Conservation (phyloP, 441 rosid genomes). For the Geranium incanum region DNA sequence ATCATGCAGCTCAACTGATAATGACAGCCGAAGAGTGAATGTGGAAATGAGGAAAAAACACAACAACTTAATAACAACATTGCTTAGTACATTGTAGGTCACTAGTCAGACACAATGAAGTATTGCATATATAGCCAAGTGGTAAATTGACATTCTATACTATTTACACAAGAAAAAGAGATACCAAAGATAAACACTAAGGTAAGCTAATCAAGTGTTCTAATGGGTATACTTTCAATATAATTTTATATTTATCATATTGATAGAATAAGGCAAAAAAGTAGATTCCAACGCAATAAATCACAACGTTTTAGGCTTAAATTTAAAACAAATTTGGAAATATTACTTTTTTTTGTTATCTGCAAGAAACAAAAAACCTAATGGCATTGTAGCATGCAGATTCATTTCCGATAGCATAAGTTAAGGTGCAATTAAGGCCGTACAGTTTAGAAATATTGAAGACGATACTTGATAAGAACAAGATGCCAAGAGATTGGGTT, state of each 20-base stretch:
- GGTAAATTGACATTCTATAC: background rate
- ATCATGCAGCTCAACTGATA: background rate
- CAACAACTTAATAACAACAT: background rate
- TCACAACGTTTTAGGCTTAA: background rate
- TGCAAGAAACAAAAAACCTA: background rate
- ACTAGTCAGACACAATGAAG: background rate
- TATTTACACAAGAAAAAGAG: background rate
- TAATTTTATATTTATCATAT: background rate
- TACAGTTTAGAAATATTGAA: background rate
- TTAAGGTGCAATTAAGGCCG: background rate
- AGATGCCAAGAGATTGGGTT: background rate
- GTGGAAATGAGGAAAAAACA: background rate
- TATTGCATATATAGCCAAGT: background rate
- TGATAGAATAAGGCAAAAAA: background rate
- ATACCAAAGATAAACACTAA: background rate
- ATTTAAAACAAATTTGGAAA: background rate
- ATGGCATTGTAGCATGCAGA: background rate
- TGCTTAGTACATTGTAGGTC: background rate
- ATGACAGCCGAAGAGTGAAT: background rate
- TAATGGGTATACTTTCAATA: background rate
- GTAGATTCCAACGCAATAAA: background rate
- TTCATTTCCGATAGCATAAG: background rate
- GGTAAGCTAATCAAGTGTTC: background rate
- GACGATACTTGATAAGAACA: background rate
- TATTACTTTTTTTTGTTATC: background rate